Conservation (phyloP, 805 yeast genomes). For the Lipomyces sp. region DNA sequence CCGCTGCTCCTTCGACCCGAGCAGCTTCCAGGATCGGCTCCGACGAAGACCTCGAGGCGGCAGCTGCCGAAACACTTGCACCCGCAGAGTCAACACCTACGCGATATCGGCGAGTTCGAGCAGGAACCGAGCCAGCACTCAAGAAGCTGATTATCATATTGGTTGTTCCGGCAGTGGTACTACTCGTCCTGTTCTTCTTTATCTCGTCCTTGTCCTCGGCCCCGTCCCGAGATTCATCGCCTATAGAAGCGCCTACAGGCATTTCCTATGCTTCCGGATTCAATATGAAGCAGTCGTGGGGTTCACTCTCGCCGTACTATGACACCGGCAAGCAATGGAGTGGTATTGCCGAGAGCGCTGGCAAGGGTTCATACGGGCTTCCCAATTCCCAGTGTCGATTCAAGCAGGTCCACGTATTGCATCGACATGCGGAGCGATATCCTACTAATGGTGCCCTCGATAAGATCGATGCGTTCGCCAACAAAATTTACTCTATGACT, state of each 20-base stretch:
- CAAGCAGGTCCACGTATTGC: slow-evolving; percentile 70
- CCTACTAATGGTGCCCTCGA: slow-evolving; percentile 56
- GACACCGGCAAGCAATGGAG: slow-evolving; percentile 46
- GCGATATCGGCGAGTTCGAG: slow-evolving; percentile 27
- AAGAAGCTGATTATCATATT: slow-evolving; percentile 34
- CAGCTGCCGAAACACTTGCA: slow-evolving; percentile 32
- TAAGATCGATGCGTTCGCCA: slow-evolving; percentile 49
- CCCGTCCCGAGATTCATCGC: slow-evolving; percentile 39
- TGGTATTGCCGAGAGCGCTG: slow-evolving; percentile 42
- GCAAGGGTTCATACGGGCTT: slow-evolving; percentile 41
- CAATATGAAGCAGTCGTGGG: slow-evolving; percentile 51
- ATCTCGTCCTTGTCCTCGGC: slow-evolving; percentile 30
- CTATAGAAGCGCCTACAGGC: slow-evolving; percentile 49
- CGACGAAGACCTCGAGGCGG: slow-evolving; percentile 34
- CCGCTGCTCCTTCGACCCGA: slow-evolving; percentile 12
- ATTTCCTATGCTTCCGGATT: slow-evolving; percentile 45
- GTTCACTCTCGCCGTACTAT: slow-evolving; percentile 49
- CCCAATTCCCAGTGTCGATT: slow-evolving; percentile 53
- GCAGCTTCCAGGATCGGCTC: slow-evolving; percentile 12
- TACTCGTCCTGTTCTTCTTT: slow-evolving; percentile 38
- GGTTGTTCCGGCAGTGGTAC: slow-evolving; percentile 38
- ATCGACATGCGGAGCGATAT: slow-evolving; percentile 81
- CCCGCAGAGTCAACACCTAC: slow-evolving; percentile 28
- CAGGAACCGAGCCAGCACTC: slow-evolving; percentile 37
- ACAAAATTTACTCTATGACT: slow-evolving; percentile 42